Percentiles rank a stretch among this genome's conserved stretches.
These are phyloP conservation scores for Pisolithus marmoratus DNA, from an alignment of 768 basidiomycete genomes.

Conservation along the genomic window DNA sequence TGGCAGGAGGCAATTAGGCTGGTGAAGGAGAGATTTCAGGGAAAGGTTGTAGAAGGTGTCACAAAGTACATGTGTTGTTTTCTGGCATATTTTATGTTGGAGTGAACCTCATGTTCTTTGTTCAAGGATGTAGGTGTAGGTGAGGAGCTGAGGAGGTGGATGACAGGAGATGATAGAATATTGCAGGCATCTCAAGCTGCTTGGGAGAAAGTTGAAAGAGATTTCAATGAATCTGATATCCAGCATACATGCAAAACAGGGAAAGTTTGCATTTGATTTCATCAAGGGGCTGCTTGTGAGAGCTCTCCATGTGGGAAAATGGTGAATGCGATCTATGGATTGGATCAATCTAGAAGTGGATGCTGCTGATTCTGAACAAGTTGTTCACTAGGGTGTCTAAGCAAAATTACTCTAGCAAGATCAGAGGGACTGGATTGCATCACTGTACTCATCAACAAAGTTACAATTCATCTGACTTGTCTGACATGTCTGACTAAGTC, in stretches of 20 bases:
- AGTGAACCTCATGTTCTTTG: background rate
- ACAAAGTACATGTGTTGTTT: conserved; percentile 12
- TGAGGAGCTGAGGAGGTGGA: conserved; percentile 58
- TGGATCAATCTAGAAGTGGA: background rate
- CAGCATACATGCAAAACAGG: conserved; percentile 84
- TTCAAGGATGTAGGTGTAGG: conserved; percentile 10
- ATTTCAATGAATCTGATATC: conserved; percentile 76
- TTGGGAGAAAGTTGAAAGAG: conserved; percentile 65
- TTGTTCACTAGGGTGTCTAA: conserved; percentile 65
- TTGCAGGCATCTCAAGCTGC: conserved; percentile 40
- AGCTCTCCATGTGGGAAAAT: conserved; percentile 83
- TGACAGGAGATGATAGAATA: conserved; percentile 49
- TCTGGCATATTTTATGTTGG: background rate
- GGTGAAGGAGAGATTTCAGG: conserved; percentile 58
- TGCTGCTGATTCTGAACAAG: conserved; percentile 2
- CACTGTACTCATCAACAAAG: conserved; percentile 46
- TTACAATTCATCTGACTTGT: no score
- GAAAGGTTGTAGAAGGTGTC: conserved; percentile 24
- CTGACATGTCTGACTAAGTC: no score
- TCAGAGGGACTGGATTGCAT: conserved; percentile 93
- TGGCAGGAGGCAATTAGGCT: conserved; percentile 76
- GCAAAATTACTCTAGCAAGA: conserved; percentile 93
- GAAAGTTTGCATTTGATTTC: conserved; percentile 90
- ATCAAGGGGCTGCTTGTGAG: conserved; percentile 95
- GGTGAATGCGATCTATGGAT: conserved; percentile 47